These are phyloP conservation scores for Platanus orientalis DNA, from an alignment of 164 flowering plant genomes.

Conservation along the genomic window DNA sequence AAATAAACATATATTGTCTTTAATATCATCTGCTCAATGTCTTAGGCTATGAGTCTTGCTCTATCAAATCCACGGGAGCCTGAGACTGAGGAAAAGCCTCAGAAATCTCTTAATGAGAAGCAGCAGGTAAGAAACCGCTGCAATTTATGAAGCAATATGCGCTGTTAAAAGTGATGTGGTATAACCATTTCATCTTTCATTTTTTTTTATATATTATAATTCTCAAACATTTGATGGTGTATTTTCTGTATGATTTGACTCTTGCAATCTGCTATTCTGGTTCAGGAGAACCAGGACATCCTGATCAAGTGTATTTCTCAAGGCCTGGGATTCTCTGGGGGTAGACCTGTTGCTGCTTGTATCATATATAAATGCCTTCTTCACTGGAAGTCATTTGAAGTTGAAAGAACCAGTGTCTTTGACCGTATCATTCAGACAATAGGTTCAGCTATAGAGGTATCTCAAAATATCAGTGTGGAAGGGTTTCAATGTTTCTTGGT, in stretches of 20 bases:
- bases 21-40: conserved; percentile 13
- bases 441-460: conserved; percentile 82
- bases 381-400: conserved; percentile 99
- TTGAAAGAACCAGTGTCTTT: conserved; percentile 90
- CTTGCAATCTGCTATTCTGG: conserved; percentile 2
- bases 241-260: neutral
- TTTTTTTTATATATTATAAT: neutral
- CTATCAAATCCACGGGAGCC: conserved; percentile 26
- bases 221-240: neutral
- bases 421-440: conserved; percentile 93
- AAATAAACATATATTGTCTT: conserved; percentile 2
- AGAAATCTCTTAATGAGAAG: conserved; percentile 15
- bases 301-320: conserved; percentile 82
- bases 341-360: conserved; percentile 90
- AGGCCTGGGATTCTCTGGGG: conserved; percentile 82
- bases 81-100: conserved; percentile 18
- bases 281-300: conserved; percentile 93
- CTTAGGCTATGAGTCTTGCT: conserved; percentile 51
- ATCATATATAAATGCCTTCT: conserved; percentile 92
- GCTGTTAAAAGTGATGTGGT: neutral
- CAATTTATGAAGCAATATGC: neutral
- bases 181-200: neutral
- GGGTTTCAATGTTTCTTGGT: neutral
- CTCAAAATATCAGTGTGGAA: neutral
- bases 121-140: neutral